Evolutionary conservation across 306 rosid species (phyloP).

Genomic region (Ammopiptanthus mongolicus): DNA sequence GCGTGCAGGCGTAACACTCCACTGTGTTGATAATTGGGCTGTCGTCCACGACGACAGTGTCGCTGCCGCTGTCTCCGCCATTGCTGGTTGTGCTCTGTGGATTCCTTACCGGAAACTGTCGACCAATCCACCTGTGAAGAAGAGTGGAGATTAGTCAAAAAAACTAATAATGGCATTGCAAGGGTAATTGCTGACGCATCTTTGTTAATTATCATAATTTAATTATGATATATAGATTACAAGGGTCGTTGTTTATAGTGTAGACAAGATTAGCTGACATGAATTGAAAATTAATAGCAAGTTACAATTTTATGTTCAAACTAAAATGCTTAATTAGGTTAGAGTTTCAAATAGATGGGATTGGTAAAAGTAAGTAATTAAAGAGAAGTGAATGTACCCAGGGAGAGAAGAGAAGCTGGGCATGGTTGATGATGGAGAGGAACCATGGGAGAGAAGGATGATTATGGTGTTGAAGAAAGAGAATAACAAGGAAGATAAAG

Average conservation of each 20-base stretch:
- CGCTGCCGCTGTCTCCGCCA: conserved; percentile 1
- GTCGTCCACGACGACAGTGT: conserved; percentile 6
- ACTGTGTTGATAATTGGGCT: conserved; percentile 16
- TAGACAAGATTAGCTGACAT: too few species aligned
- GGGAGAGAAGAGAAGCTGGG: conserved; percentile 53
- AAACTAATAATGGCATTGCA: too few species aligned
- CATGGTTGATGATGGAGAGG: conserved; percentile 53
- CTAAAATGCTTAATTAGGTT: background rate
- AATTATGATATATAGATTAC: too few species aligned
- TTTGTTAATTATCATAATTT: too few species aligned
- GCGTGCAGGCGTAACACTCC: conserved; percentile 96
- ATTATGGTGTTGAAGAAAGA: background rate
- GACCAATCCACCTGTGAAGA: conserved; percentile 45
- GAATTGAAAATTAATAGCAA: background rate
- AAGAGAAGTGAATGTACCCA: conserved; percentile 28
- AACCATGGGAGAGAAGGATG: conserved; percentile 49
- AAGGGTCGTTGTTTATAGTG: too few species aligned
- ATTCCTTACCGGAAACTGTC: conserved; percentile 11
- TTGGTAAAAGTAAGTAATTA: background rate
- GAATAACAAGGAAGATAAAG: too few species aligned
- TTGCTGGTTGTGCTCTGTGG: background rate
- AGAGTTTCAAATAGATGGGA: too few species aligned
- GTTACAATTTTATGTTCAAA: background rate
- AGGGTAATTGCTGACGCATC: background rate
- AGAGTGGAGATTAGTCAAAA: background rate